Conservation (phyloP, 2,329 filamentous ascomycete genomes). For the Colletotrichum falcatum region DNA sequence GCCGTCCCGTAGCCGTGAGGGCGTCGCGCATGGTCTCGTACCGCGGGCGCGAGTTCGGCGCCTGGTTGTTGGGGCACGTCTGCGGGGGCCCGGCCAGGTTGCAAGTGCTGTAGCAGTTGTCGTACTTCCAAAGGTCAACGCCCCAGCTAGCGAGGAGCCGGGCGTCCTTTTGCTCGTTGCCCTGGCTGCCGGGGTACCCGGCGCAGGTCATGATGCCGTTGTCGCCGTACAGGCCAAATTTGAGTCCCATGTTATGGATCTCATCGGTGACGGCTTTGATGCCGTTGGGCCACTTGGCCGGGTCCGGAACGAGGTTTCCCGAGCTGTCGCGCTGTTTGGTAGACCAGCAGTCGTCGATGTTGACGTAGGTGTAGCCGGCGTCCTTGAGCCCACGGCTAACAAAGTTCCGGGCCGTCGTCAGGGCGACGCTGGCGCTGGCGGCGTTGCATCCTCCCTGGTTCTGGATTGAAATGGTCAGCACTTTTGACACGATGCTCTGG, state of each 20-base stretch:
- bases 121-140: constrained; percentile 65
- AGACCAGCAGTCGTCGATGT: constrained; percentile 52
- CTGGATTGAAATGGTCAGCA: background rate
- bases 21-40: constrained; percentile 47
- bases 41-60: background rate
- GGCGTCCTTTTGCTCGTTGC: constrained; percentile 61
- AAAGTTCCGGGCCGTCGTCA: constrained; percentile 17
- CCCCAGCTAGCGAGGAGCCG: constrained; percentile 63
- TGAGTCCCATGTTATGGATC: constrained; percentile 51
- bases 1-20: constrained; percentile 46
- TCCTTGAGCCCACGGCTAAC: constrained; percentile 44
- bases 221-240: constrained; percentile 54
- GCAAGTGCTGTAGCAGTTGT: constrained; percentile 53
- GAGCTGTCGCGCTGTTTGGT: constrained; percentile 42
- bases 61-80: constrained; percentile 3
- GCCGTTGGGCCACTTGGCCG: constrained; percentile 52
- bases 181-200: constrained; percentile 46
- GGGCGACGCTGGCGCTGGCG: background rate
- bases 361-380: constrained; percentile 46
- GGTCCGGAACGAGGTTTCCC: constrained; percentile 46
- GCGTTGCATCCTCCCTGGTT: background rate
- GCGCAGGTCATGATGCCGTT: constrained; percentile 63
- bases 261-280: constrained; percentile 51
- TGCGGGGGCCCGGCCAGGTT: background rate
- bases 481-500: background rate